Base-by-base conservation (phyloP, 306 rosid species). In the Medicago truncatula region DNA sequence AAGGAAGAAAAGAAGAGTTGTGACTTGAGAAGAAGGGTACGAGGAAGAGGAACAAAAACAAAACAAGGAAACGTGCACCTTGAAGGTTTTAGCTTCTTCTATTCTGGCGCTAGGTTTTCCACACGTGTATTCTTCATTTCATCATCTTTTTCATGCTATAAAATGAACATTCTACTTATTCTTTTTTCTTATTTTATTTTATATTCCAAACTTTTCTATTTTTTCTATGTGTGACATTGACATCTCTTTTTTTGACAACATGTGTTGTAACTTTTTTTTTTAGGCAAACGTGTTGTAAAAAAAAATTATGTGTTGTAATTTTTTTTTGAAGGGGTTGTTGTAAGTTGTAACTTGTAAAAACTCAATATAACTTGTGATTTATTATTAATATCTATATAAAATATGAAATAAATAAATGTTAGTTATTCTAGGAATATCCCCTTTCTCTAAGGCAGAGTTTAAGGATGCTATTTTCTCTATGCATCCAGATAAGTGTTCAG, bases 71-170 rank as follows among this genome's bases (percentile, higher is more conserved):
- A 64, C 75, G 78, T 73, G 68, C 63, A 64, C 71, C 60, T 16
- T 54, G 16, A n/a, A 67, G 70, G 14, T 75, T 80, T 80, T 70
- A 68, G 85, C 78, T 58, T 56, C 61, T 31, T 39, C 4, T 31
- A n/a, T 2, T 34, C 38, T 21, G 76, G 74, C 68, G 76, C 58
- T 75, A 54, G 31, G 7, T 75, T 50, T 14, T 60, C 71, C 71
- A 60, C 87, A 80, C 82, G 87, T 68, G 80, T 71, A 34, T 50
- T 8, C 49, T 67, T 67, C 11, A 17, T 63, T 63, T 10, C 70
- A 64, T 64, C 23, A 64, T 38, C 50, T 0, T 25, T 11, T 25
- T 11, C 31, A 54, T 18, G 13, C 13, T 54, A 8, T 18, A 18
- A 18, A 5, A 17, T 53, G 5, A 53, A 17, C 28, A 54, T 54